phyloP scores from a whole-genome alignment of 306 rosid species.

The Abrus precatorius region DNA sequence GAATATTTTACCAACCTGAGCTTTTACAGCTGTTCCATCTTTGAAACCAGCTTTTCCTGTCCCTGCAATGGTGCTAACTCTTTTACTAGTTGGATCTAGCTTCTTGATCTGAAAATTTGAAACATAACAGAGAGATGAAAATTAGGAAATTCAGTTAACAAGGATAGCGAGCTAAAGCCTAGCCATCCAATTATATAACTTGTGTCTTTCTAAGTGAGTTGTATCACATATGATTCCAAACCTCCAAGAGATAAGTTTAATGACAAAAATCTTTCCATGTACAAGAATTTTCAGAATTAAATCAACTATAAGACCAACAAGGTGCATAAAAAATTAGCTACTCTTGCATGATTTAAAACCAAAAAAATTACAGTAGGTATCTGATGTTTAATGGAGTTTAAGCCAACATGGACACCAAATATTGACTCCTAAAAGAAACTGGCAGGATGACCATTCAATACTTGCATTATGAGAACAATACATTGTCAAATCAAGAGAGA shows the following conservation, averaged over 20 bases:
- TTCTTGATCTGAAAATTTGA: slow-evolving; percentile 77
- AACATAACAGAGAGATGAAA: slow-evolving; percentile 34
- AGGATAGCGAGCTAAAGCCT: slow-evolving; percentile 32
- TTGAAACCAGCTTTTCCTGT: slow-evolving; percentile 91
- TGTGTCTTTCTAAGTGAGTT: slow-evolving; percentile 20
- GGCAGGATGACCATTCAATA: slow-evolving; percentile 29
- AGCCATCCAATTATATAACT: slow-evolving; percentile 19
- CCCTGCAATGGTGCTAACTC: slow-evolving; percentile 86
- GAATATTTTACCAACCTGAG: slow-evolving; percentile 70
- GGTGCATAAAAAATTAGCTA: neutral
- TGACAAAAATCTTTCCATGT: slow-evolving; percentile 14
- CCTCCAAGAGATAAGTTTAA: slow-evolving; percentile 37
- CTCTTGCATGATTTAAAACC: slow-evolving; percentile 5
- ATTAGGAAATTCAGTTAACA: slow-evolving; percentile 33
- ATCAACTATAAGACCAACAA: slow-evolving; percentile 27
- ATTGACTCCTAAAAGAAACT: slow-evolving; percentile 38
- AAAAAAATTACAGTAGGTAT: slow-evolving; percentile 26
- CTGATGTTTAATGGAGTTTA: slow-evolving; percentile 39
- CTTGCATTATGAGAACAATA: slow-evolving; percentile 1
- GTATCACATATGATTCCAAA: slow-evolving; percentile 31
- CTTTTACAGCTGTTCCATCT: slow-evolving; percentile 74
- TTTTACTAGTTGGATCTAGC: slow-evolving; percentile 80
- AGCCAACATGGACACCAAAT: slow-evolving; percentile 34
- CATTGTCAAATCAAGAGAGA: slow-evolving; percentile 34
- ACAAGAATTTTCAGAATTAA: slow-evolving; percentile 14